Conservation (phyloP, 1,284 basidiomycete species). For the Leccinum solheimii region DNA sequence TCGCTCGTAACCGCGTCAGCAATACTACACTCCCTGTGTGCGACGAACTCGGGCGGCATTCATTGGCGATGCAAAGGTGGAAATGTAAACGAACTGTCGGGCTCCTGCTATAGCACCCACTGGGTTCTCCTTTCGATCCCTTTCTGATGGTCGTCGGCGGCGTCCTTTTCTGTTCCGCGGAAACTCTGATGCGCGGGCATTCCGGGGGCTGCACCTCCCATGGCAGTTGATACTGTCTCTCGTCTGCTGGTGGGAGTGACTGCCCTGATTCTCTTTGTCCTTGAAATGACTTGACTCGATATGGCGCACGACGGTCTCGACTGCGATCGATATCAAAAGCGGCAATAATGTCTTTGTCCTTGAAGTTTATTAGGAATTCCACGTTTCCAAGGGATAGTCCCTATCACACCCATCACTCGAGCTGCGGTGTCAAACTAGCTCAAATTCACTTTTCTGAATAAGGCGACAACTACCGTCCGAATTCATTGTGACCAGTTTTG, state of each 20-base stretch:
- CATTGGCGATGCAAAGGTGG: no score
- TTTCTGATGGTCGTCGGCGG: neutral
- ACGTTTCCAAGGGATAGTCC: neutral
- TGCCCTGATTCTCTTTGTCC: neutral
- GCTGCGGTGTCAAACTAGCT: neutral
- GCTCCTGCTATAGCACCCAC: neutral
- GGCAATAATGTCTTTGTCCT: neutral
- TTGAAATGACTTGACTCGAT: neutral
- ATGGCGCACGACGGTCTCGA: neutral
- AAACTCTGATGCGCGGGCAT: neutral
- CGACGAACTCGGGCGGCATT: no score
- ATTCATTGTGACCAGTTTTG: neutral
- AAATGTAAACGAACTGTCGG: neutral
- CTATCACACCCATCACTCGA: neutral
- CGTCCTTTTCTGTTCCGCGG: neutral
- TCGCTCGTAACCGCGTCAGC: no score
- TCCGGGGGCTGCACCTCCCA: neutral
- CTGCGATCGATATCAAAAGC: neutral
- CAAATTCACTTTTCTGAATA: neutral
- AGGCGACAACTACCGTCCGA: neutral
- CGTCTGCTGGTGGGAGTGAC: neutral
- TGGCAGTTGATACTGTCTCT: neutral
- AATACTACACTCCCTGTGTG: no score
- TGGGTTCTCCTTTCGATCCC: neutral
- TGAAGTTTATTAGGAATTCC: neutral